These are phyloP conservation scores for Alternaria panax DNA, from an alignment of 2,329 filamentous ascomycete species.

Conservation along the genomic window DNA sequence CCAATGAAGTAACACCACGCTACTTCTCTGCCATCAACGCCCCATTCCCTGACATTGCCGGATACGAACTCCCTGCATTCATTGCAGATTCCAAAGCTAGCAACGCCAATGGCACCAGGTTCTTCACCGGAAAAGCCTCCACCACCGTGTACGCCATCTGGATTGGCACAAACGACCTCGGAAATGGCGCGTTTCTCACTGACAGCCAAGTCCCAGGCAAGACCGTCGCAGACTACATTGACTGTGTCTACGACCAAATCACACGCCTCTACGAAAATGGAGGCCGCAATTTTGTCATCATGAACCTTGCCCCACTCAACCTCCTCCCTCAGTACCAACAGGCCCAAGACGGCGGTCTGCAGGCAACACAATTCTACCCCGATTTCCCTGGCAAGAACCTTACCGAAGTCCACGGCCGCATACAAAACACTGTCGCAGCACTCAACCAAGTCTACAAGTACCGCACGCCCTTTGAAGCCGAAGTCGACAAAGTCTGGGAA, in stretches of 20 bases:
- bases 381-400: slow-evolving; percentile 57
- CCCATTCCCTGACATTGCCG: slow-evolving; percentile 64
- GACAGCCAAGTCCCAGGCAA: slow-evolving; percentile 67
- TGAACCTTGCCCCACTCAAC: slow-evolving; percentile 73
- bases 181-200: slow-evolving; percentile 69
- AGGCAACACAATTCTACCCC: slow-evolving; percentile 56
- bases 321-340: slow-evolving; percentile 71
- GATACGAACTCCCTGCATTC: slow-evolving; percentile 59
- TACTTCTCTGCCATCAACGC: slow-evolving; percentile 59
- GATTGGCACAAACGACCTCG: slow-evolving; percentile 85
- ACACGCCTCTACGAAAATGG: slow-evolving; percentile 70
- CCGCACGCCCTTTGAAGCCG: slow-evolving; percentile 57
- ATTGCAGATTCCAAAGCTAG: slow-evolving; percentile 52
- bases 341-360: slow-evolving; percentile 55
- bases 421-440: slow-evolving; percentile 60
- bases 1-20: slow-evolving; percentile 70
- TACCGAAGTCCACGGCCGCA: slow-evolving; percentile 59
- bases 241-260: slow-evolving; percentile 72
- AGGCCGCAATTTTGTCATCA: slow-evolving; percentile 73
- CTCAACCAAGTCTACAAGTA: slow-evolving; percentile 62
- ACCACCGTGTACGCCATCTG: slow-evolving; percentile 78
- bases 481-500: slow-evolving; percentile 54
- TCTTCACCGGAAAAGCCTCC: slow-evolving; percentile 57
- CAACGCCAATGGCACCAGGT: slow-evolving; percentile 48
- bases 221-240: slow-evolving; percentile 69